phyloP scores from a whole-genome alignment of 2,329 filamentous ascomycete species.

The Talaromyces sp. region DNA sequence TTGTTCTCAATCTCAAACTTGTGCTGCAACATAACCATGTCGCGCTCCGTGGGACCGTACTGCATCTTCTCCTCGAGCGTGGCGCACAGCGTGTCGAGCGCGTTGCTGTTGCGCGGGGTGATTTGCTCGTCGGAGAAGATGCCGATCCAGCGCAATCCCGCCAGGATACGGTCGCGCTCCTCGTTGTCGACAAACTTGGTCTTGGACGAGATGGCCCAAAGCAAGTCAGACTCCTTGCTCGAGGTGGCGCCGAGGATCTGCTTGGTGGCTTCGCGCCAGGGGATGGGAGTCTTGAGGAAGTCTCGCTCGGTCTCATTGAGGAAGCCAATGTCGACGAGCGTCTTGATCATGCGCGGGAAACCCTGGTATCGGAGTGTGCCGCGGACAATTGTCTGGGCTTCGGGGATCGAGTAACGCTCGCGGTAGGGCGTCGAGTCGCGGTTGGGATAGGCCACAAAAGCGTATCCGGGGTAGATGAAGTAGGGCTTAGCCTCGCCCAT shows the following conservation, averaged over 20 bases:
- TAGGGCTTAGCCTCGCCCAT: constrained; percentile 89
- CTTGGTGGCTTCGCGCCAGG: constrained; percentile 82
- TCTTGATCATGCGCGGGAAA: constrained; percentile 85
- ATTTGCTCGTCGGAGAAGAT: constrained; percentile 65
- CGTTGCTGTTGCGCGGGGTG: constrained; percentile 70
- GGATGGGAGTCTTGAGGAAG: constrained; percentile 60
- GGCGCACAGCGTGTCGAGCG: constrained; percentile 85
- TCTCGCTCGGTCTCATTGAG: constrained; percentile 64
- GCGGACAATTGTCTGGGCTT: constrained; percentile 79
- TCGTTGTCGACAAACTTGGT: constrained; percentile 64
- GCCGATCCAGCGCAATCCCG: constrained; percentile 66
- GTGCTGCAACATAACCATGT: constrained; percentile 64
- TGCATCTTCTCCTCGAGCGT: constrained; percentile 89
- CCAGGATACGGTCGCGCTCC: constrained; percentile 64
- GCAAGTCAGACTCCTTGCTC: constrained; percentile 62
- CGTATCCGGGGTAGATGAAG: constrained; percentile 81
- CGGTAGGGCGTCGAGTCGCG: constrained; percentile 82
- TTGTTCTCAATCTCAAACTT: constrained; percentile 46
- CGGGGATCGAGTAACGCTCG: constrained; percentile 85
- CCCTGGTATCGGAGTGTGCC: constrained; percentile 82
- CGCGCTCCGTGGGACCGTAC: constrained; percentile 75
- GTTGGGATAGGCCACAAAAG: constrained; percentile 91
- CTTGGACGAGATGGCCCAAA: constrained; percentile 69
- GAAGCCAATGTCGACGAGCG: constrained; percentile 86
- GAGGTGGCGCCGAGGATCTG: constrained; percentile 68